phyloP scores from a whole-genome alignment of 2,329 filamentous ascomycete genomes.

The Alternaria arbusti region DNA sequence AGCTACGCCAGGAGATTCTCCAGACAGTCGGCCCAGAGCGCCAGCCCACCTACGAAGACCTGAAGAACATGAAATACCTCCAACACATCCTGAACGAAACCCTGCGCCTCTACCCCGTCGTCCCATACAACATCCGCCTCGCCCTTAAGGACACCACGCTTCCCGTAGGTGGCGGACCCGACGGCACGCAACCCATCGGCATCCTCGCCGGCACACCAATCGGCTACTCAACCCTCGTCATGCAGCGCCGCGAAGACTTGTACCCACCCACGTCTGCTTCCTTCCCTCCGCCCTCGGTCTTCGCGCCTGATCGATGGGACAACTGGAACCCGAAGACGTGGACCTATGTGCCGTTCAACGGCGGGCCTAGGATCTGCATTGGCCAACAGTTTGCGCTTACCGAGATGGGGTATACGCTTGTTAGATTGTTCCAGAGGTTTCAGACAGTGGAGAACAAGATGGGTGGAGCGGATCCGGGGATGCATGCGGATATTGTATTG shows the following conservation, averaged over 20 bases:
- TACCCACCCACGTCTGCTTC: conserved; percentile 50
- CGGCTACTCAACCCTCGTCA: conserved; percentile 55
- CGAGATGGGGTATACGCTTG: conserved; percentile 58
- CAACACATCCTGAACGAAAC: conserved; percentile 46
- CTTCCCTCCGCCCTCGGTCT: conserved; percentile 52
- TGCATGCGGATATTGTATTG: conserved; percentile 58
- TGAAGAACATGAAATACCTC: conserved; percentile 86
- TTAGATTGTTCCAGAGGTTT: conserved; percentile 55
- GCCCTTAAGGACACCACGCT: conserved; percentile 57
- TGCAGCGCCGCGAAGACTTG: conserved; percentile 58
- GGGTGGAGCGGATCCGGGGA: conserved; percentile 42
- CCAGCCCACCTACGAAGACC: conserved; percentile 72
- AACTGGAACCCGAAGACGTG: conserved; percentile 57
- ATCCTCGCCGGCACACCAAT: conserved; percentile 54
- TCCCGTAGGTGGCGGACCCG: conserved; percentile 56
- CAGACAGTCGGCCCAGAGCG: conserved; percentile 67
- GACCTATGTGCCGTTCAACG: conserved; percentile 58
- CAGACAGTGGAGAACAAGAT: conserved; percentile 51
- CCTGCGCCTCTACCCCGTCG: conserved; percentile 57
- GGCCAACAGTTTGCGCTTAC: conserved; percentile 60
- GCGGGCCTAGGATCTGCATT: conserved; percentile 58
- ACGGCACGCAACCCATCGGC: conserved; percentile 54
- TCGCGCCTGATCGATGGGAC: conserved; percentile 58
- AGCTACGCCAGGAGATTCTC: conserved; percentile 76
- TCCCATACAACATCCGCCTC: conserved; percentile 58